Evolutionary conservation across 2,329 filamentous ascomycete genomes (phyloP), one percentile per base, ranked within the genome.

Genomic region (Ophioceras dolichostomum): DNA sequence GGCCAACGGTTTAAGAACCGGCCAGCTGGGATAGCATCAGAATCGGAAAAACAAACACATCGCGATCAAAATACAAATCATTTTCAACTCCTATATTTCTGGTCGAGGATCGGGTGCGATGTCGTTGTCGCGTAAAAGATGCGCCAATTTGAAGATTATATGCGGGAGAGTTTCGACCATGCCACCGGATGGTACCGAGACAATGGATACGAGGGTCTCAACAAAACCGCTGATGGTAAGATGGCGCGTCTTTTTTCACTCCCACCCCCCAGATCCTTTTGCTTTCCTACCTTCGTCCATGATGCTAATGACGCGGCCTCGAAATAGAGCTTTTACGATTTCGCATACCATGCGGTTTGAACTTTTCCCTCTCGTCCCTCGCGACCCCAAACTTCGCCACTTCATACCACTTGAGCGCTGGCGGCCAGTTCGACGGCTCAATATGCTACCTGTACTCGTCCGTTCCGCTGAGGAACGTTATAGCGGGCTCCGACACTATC

Each of bases 131-230:
- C n/a, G n/a, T n/a, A 26, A 7, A 26, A 26, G 38, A 95, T 95
- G 88, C 79, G 91, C 65, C 82, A 88, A 63, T 95, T 94, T 67
- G 94, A 95, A 85, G 87, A 94, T 63, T 89, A 93, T 67, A 81
- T 95, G 65, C 86, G 94, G 62, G 74, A 82, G 62, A 83, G 85
- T 52, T 95, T 94, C 64, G 84, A 86, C 58, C 72, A 83, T 56
- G 80, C 83, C 39, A 88, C 87, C 32, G 74, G 81, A 57, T 95
- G 88, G 88, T 83, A 88, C 55, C 71, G 77, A 52, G 86, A 95
- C 66, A 94, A 94, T 60, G 91, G 84, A 42, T 95, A 95, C 63
- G 79, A 84, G 48, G 76, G 80, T 46, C 67, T 95, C 52, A 94
- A 87, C 49, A 78, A 81, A 40, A 93, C 86, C 4, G 77, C 85